Conservation (phyloP, 371 early-diverging fungal genomes). For the Syncephalastrum contaminatum region DNA sequence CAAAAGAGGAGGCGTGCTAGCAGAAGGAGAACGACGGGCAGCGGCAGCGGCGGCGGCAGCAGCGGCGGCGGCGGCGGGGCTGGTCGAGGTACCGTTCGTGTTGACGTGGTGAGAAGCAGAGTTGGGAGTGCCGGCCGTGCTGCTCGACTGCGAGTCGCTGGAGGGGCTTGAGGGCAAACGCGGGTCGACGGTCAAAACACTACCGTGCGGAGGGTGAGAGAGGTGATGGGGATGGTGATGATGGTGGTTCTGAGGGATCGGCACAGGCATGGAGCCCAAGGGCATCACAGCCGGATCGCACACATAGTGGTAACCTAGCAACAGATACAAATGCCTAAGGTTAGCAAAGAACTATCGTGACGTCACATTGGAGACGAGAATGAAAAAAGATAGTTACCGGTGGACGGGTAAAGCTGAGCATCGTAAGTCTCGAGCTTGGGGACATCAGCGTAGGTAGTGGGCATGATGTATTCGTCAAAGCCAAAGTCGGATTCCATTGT, state of each 20-base stretch:
- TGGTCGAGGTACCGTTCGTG: no score
- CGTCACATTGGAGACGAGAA: slow-evolving; percentile 6
- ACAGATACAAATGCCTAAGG: not conserved
- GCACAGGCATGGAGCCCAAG: slow-evolving; percentile 7
- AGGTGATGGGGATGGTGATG: slow-evolving; percentile 8
- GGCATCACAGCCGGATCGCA: slow-evolving; percentile 15
- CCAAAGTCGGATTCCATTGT: slow-evolving; percentile 38
- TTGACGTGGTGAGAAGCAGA: no score
- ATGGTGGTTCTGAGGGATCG: slow-evolving; percentile 10
- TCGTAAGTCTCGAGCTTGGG: slow-evolving; percentile 40
- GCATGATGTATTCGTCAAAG: slow-evolving; percentile 53
- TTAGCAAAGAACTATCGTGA: not conserved
- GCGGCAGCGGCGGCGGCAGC: not conserved
- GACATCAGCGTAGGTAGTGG: slow-evolving; percentile 32
- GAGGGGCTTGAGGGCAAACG: no score
- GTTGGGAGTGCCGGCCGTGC: no score
- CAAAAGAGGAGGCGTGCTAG: slow-evolving; percentile 17
- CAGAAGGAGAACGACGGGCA: slow-evolving; percentile 30
- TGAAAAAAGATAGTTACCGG: slow-evolving; percentile 22
- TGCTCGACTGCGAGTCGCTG: no score
- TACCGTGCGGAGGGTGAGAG: slow-evolving; percentile 8
- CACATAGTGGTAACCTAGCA: slow-evolving; percentile 8
- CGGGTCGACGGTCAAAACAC: no score
- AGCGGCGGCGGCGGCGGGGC: not conserved
- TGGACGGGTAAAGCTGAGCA: slow-evolving; percentile 39